Evolutionary conservation across 495 filamentous ascomycete species (phyloP).

Genomic region (Pseudoneurospora amorphoporcata): DNA sequence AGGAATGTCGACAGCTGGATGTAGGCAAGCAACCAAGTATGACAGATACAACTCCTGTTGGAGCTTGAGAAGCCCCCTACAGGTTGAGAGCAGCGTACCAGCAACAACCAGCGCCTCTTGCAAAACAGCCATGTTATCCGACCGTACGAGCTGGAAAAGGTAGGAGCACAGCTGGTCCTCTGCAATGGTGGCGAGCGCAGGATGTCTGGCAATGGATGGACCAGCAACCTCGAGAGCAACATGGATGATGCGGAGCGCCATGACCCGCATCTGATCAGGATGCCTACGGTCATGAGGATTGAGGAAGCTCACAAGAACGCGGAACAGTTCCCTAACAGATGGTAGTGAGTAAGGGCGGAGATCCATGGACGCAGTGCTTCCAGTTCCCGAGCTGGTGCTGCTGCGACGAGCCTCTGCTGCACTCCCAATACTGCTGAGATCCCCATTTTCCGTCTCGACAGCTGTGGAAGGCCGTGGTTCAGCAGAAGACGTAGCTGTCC

Average conservation of each 20-base stretch:
- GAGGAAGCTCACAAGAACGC: constrained; percentile 88
- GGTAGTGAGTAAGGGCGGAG: constrained; percentile 86
- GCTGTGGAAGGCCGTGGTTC: constrained; percentile 39
- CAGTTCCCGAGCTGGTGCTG: constrained; percentile 24
- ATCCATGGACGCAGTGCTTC: constrained; percentile 38
- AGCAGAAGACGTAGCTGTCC: constrained; percentile 30
- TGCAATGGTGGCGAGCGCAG: constrained; percentile 74
- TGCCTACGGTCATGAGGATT: constrained; percentile 88
- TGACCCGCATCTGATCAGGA: constrained; percentile 90
- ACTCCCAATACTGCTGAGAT: constrained; percentile 6
- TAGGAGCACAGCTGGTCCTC: constrained; percentile 91
- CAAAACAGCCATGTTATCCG: constrained; percentile 87
- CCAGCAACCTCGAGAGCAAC: constrained; percentile 95
- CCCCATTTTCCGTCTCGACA: constrained; percentile 21
- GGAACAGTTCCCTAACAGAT: constrained; percentile 86
- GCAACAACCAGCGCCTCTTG: constrained; percentile 87
- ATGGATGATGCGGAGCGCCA: constrained; percentile 95
- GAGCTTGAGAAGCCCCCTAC: constrained; percentile 83
- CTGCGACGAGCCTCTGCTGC: constrained; percentile 15
- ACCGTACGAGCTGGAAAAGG: constrained; percentile 92
- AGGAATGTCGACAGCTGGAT: constrained; percentile 86
- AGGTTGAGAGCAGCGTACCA: constrained; percentile 82
- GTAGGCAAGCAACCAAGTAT: constrained; percentile 87
- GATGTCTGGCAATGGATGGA: constrained; percentile 89
- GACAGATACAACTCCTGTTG: constrained; percentile 96